Base-by-base conservation (phyloP, 768 basidiomycete species). In the Pseudohyphozyma bogoriensis region DNA sequence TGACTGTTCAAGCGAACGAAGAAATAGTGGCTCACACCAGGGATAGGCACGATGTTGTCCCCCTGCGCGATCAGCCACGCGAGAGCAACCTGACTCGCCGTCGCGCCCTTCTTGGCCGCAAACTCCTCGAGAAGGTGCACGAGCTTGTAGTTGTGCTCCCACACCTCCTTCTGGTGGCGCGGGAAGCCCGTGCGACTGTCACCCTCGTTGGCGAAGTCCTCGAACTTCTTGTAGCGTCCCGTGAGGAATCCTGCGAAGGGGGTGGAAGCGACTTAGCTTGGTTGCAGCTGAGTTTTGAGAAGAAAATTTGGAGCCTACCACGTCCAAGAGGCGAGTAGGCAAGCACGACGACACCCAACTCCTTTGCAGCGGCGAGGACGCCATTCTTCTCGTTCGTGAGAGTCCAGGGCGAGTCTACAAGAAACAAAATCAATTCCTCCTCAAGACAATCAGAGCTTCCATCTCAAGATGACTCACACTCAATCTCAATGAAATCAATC, bases 401-500 rank as follows among this genome's bases (percentile, higher is more conserved):
- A 1, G 59, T 45, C 55, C 60, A 68, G 2, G 60, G 66, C 22
- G 66, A 66, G 37, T 57, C 64, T 42, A 12, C 12, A 6, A n/a
- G 42, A 44, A 8, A 44, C 12, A n/a, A n/a, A n/a, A 8, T 44
- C 22, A 44, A 12, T 8, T 12, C 12, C 10, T 8, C 15, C 42
- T 44, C 11, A 37, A n/a, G n/a, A 18, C 8, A 44, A n/a, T 44
- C 8, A 44, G n/a, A 44, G 42, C 12, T 18, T 37, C 42, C 12
- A 39, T 39, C 37, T 73, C 37, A 39, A 42, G 15, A n/a, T n/a
- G 6, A 26, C 45, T 12, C n/a, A 46, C 45, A 46, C 70, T 86
- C 85, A 54, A 85, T 83, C 70, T 86, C 80, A 20, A 79, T 75
- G 15, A 80, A 81, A 46, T 79, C 75, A 13, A 83, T 74, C 79